Evolutionary conservation across 148 eudicot species (phyloP).

Genomic region (Dianthus caryophyllus): DNA sequence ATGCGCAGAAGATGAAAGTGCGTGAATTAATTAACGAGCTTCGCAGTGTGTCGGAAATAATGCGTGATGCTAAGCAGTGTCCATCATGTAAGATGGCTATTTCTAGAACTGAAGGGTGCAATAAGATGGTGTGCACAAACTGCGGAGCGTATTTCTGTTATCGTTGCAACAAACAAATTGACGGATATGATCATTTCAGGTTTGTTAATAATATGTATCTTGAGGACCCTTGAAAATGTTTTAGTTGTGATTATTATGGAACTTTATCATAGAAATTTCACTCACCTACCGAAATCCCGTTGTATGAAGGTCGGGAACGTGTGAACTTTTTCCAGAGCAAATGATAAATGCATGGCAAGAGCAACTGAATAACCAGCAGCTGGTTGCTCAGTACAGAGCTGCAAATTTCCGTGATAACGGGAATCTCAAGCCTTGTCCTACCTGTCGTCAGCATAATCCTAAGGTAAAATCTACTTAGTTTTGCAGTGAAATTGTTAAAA

Average conservation of each 20-base stretch:
- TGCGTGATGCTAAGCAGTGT: conserved; percentile 73
- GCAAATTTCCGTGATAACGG: conserved; percentile 26
- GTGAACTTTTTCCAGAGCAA: conserved; percentile 76
- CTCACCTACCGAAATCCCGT: conserved; percentile 6
- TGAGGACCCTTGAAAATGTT: neutral
- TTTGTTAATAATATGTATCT: conserved; percentile 23
- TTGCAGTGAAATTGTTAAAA: too few species aligned
- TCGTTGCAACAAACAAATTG: conserved; percentile 63
- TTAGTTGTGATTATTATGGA: neutral
- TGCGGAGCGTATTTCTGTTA: conserved; percentile 84
- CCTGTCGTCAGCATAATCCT: conserved; percentile 59
- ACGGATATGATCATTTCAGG: conserved; percentile 92
- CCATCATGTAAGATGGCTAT: conserved; percentile 94
- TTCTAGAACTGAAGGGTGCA: conserved; percentile 87
- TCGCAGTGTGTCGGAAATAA: conserved; percentile 63
- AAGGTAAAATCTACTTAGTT: conserved; percentile 39
- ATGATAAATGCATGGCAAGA: conserved; percentile 56
- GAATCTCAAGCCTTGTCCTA: conserved; percentile 56
- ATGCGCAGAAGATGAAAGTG: conserved; percentile 51
- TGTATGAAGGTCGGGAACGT: conserved; percentile 47
- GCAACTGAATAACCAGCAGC: conserved; percentile 48
- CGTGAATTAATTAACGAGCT: conserved; percentile 73
- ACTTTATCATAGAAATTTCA: neutral
- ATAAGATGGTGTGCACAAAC: conserved; percentile 74
- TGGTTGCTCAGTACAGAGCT: conserved; percentile 48